These are phyloP conservation scores for Globisporangium echinulatum DNA, from an alignment of 352 stramenopile species.

Conservation along the genomic window DNA sequence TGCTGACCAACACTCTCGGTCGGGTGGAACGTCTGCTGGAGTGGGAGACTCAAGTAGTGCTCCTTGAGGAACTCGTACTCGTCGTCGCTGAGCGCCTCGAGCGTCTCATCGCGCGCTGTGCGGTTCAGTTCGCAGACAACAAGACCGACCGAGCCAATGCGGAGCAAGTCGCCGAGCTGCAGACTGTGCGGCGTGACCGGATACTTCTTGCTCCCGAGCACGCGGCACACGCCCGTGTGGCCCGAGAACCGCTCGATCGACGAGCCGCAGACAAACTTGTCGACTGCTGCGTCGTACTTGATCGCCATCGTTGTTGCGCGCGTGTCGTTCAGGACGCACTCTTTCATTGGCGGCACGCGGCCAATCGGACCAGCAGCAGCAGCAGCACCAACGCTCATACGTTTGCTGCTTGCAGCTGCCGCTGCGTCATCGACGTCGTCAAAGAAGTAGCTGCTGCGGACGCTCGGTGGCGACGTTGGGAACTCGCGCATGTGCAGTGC, in stretches of 20 bases:
- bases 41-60: constrained; percentile 77
- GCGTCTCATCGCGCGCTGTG: constrained; percentile 50
- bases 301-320: constrained; percentile 69
- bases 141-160: constrained; percentile 89
- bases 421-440: neutral
- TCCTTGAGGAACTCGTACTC: constrained; percentile 87
- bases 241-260: constrained; percentile 88
- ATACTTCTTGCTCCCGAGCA: constrained; percentile 87
- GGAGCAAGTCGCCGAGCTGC: constrained; percentile 75
- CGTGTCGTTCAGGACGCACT: constrained; percentile 81
- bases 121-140: constrained; percentile 89
- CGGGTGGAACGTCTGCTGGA: constrained; percentile 79
- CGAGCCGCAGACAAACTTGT: constrained; percentile 79
- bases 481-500: constrained; percentile 54
- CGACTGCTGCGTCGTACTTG: constrained; percentile 55
- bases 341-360: constrained; percentile 49
- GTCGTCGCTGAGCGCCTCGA: constrained; percentile 73
- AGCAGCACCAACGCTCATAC: neutral
- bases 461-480: constrained; percentile 13
- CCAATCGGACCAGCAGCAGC: neutral
- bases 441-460: constrained; percentile 10
- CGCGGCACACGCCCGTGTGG: constrained; percentile 87
- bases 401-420: constrained; percentile 1
- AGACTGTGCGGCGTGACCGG: constrained; percentile 69
- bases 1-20: constrained; percentile 20